These are phyloP conservation scores for Citrullus amarus DNA, from an alignment of 306 rosid species.

Conservation along the genomic window DNA sequence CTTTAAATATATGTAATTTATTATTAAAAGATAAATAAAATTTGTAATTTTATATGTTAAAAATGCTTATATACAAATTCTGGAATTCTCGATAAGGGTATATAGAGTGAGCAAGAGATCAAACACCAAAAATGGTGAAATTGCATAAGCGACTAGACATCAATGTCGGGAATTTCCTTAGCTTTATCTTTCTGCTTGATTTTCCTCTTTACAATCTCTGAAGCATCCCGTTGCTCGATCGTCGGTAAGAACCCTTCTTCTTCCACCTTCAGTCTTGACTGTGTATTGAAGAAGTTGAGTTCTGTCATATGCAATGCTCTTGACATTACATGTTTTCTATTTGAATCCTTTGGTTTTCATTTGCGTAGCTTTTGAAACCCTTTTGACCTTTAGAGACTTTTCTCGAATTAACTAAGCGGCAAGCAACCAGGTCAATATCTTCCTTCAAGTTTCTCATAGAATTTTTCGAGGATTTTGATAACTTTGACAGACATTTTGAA, in stretches of 20 bases:
- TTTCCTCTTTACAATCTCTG: constrained; percentile 23
- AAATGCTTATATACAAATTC: not conserved
- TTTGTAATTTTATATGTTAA: not conserved
- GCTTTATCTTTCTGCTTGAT: constrained; percentile 22
- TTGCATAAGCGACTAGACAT: not conserved
- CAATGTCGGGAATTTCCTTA: constrained; percentile 24
- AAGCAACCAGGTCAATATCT: not conserved
- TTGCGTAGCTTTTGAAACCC: not conserved
- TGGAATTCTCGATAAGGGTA: not conserved
- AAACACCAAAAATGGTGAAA: not conserved
- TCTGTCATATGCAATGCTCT: not conserved
- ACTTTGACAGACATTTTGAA: not conserved
- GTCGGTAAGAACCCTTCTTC: constrained; percentile 23
- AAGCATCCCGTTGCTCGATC: constrained; percentile 56
- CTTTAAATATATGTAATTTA: too few relatives aligned
- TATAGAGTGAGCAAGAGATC: not conserved
- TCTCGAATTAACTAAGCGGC: not conserved
- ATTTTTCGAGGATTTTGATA: not conserved
- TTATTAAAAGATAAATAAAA: too few relatives aligned
- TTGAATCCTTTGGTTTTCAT: not conserved
- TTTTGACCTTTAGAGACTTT: not conserved
- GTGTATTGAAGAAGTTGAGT: not conserved
- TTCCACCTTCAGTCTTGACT: not conserved
- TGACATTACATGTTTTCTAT: not conserved
- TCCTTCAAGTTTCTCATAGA: not conserved